phyloP scores from a whole-genome alignment of 2,329 filamentous ascomycete genomes.

The Aureobasidium leucospermi region DNA sequence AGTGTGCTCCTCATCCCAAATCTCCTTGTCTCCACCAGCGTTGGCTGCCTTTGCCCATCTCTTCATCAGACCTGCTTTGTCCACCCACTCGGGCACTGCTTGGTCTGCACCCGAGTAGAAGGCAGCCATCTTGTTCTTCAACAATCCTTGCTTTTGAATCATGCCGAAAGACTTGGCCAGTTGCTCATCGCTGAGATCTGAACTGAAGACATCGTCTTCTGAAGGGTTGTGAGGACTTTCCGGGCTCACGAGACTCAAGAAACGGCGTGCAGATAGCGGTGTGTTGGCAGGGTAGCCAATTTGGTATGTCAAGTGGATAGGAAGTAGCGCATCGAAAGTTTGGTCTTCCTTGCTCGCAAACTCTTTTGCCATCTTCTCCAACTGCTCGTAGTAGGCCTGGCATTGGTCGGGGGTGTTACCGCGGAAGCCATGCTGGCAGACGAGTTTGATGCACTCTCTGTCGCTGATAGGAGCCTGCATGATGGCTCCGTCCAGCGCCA shows the following conservation, averaged over 20 bases:
- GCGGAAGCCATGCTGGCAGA: conserved; percentile 17
- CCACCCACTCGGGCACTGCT: conserved; percentile 35
- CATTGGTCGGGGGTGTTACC: conserved; percentile 18
- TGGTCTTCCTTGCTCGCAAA: conserved; percentile 16
- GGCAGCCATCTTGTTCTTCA: conserved; percentile 27
- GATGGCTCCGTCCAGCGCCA: conserved; percentile 20
- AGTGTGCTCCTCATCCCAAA: conserved; percentile 44
- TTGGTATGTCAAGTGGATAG: conserved; percentile 26
- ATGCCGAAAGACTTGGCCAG: conserved; percentile 26
- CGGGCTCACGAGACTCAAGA: conserved; percentile 20
- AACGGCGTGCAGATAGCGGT: conserved; percentile 17
- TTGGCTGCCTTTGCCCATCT: conserved; percentile 38
- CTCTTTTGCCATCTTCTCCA: conserved; percentile 23
- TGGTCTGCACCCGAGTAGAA: conserved; percentile 42
- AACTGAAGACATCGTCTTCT: conserved; percentile 23
- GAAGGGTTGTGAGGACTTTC: conserved; percentile 18
- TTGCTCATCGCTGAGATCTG: conserved; percentile 25
- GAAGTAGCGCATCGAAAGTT: conserved; percentile 27
- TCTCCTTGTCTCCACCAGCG: conserved; percentile 24
- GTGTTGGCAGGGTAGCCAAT: conserved; percentile 25
- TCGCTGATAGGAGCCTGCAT: conserved; percentile 22
- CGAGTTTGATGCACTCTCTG: conserved; percentile 18
- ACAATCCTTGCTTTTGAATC: conserved; percentile 29
- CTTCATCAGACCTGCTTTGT: conserved; percentile 37
- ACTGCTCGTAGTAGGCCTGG: conserved; percentile 15